Evolutionary conservation across 2,329 filamentous ascomycete species (phyloP).

Genomic region (Claviceps maximensis): DNA sequence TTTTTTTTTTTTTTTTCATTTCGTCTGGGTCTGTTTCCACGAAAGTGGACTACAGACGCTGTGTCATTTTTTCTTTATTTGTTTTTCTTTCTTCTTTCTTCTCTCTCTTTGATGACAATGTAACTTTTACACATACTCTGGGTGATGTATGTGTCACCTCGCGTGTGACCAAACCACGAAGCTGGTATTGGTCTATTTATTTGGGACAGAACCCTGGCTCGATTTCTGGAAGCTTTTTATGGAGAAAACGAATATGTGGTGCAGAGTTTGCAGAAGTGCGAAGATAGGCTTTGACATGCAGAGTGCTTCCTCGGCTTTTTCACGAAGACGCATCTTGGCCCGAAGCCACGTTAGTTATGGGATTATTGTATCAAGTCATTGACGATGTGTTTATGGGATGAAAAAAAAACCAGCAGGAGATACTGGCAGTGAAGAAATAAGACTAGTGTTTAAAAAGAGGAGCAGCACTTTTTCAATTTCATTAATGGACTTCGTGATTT

Average conservation of each 20-base stretch:
- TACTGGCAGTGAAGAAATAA: neutral
- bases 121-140: constrained; percentile 1
- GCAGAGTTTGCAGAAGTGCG: neutral
- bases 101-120: constrained; percentile 3
- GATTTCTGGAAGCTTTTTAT: neutral
- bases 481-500: neutral
- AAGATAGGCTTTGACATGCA: neutral
- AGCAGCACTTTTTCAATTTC: too few relatives aligned
- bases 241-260: neutral
- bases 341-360: neutral
- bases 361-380: neutral
- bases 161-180: neutral
- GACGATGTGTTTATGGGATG: neutral
- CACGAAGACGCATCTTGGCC: neutral
- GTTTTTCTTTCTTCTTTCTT: constrained; percentile 12
- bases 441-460: neutral
- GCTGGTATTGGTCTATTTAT: neutral
- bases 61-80: constrained; percentile 9
- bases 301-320: neutral
- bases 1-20: neutral
- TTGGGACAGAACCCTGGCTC: neutral
- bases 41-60: constrained; percentile 7
- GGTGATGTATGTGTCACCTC: neutral
- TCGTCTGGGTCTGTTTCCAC: neutral
- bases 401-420: too few relatives aligned